A percentile compares a stretch with the other conserved stretches of the same genome.
Conservation (phyloP, 768 basidiomycete species). For the Suillus weaverae region DNA sequence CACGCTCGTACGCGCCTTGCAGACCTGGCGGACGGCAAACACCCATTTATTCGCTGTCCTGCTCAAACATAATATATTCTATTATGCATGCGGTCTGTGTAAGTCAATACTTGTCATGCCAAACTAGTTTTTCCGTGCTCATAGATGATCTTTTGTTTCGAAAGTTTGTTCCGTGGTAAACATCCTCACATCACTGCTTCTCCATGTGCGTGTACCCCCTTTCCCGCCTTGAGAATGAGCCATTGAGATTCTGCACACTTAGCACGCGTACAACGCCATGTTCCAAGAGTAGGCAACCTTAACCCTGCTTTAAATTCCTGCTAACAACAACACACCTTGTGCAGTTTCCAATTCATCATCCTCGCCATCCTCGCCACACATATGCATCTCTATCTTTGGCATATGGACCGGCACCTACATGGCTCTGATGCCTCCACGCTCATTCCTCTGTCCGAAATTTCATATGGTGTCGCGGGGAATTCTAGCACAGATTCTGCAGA, state of each 20-base stretch:
- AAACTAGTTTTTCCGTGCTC: background rate
- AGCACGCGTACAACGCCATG: background rate
- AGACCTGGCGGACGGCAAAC: background rate
- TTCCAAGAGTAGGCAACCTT: background rate
- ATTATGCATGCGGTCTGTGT: background rate
- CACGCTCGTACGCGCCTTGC: background rate
- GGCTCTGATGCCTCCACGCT: background rate
- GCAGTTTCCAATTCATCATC: slow-evolving; percentile 1
- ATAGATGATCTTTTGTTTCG: background rate
- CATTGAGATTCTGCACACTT: background rate
- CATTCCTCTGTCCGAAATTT: background rate
- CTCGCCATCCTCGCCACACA: background rate
- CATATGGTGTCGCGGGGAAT: background rate
- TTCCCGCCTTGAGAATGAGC: background rate
- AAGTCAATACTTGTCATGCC: background rate
- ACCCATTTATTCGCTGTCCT: background rate
- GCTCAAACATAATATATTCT: background rate
- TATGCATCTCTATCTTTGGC: slow-evolving; percentile 2
- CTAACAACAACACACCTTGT: background rate
- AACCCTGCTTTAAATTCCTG: background rate
- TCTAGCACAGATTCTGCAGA: background rate
- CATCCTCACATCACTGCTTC: background rate
- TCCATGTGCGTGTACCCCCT: background rate
- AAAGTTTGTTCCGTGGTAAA: background rate
- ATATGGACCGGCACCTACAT: background rate